Evolutionary conservation across 805 yeast genomes (phyloP).

Genomic region (Candida michaelii): DNA sequence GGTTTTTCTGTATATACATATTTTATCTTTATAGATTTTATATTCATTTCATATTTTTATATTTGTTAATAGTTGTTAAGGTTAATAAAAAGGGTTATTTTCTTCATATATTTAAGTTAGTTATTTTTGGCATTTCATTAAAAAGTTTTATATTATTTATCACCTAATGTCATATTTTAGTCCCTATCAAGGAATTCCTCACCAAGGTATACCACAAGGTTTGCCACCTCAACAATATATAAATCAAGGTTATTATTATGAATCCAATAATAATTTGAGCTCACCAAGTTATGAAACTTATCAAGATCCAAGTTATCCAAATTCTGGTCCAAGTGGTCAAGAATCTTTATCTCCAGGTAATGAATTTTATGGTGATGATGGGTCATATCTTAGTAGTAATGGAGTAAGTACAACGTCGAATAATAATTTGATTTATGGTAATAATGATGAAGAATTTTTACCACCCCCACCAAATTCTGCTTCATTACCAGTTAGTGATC

Average conservation of each 20-base stretch:
- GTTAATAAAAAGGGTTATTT: neutral
- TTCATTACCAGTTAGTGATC: constrained; percentile 1
- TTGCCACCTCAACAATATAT: constrained; percentile 30
- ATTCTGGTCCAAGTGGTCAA: constrained; percentile 3
- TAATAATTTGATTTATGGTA: constrained; percentile 9
- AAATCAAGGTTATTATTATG: constrained; percentile 34
- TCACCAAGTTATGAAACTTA: constrained; percentile 9
- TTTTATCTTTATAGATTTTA: constrained; percentile 7
- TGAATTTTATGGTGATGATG: constrained; percentile 27
- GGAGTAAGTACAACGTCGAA: constrained; percentile 11
- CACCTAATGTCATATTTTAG: constrained; percentile 40
- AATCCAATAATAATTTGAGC: constrained; percentile 13
- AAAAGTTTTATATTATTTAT: neutral
- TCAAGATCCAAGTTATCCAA: constrained; percentile 6
- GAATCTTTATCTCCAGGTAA: constrained; percentile 16
- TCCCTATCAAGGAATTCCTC: constrained; percentile 35
- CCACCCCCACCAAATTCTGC: constrained; percentile 2
- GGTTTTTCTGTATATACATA: constrained; percentile 4
- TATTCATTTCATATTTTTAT: constrained; percentile 10
- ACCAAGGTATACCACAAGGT: neutral
- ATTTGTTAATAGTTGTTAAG: constrained; percentile 4
- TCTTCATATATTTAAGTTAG: too few relatives aligned
- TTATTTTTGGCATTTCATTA: neutral
- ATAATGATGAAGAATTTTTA: constrained; percentile 1
- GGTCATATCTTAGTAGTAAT: constrained; percentile 18